A percentile compares a stretch with the other conserved stretches of the same genome.
Conservation (phyloP, 2,329 filamentous ascomycete species). For the Trichophyton equinum region DNA sequence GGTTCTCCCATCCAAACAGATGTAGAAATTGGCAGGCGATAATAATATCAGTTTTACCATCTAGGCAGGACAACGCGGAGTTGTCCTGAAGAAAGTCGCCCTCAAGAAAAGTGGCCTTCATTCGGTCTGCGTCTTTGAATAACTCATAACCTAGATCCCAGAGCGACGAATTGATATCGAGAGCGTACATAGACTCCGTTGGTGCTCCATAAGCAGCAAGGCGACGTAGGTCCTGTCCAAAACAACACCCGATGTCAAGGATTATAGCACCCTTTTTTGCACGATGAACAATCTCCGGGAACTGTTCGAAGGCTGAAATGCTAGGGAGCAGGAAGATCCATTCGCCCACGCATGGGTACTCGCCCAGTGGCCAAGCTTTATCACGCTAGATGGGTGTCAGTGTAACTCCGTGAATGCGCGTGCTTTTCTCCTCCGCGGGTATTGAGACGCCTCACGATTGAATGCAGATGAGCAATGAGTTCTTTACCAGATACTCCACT, state of each 20-base stretch:
- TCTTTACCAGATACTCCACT: constrained; percentile 2
- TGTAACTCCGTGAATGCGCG: neutral
- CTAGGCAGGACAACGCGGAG: constrained; percentile 17
- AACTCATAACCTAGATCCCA: constrained; percentile 51
- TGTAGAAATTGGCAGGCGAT: constrained; percentile 33
- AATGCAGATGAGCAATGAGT: constrained; percentile 2
- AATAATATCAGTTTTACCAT: constrained; percentile 27
- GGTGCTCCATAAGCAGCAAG: constrained; percentile 40
- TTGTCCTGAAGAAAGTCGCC: constrained; percentile 32
- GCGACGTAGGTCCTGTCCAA: constrained; percentile 41
- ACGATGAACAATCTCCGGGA: constrained; percentile 9
- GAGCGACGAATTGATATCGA: constrained; percentile 40
- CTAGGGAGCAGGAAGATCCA: constrained; percentile 4
- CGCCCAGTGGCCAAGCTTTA: constrained; percentile 3
- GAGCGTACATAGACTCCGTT: constrained; percentile 38
- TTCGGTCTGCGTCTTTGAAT: constrained; percentile 44
- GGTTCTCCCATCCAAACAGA: constrained; percentile 26
- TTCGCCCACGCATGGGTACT: constrained; percentile 4
- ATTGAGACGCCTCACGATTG: neutral
- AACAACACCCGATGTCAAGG: constrained; percentile 41
- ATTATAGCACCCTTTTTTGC: constrained; percentile 17
- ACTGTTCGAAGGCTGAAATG: neutral
- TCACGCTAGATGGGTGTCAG: neutral
- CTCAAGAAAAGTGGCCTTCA: constrained; percentile 39
- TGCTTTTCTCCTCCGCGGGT: neutral